These are phyloP conservation scores for Perilla frutescens DNA, from an alignment of 257 asterid species.

Conservation along the genomic window DNA sequence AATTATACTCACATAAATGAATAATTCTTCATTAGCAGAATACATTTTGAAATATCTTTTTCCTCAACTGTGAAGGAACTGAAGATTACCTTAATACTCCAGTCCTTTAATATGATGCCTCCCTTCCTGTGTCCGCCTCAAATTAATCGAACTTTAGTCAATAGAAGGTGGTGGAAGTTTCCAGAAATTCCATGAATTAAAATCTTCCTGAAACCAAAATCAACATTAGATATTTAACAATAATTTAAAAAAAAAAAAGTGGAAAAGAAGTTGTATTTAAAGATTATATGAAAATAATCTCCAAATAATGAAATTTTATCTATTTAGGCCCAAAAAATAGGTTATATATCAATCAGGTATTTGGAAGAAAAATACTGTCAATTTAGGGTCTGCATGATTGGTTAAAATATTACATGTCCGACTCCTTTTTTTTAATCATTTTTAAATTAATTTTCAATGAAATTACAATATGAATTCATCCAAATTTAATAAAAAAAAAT, in stretches of 20 bases:
- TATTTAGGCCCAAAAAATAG: neutral
- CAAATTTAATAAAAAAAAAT: neutral
- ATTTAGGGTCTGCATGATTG: too few species aligned
- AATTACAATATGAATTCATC: neutral
- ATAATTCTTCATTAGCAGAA: neutral
- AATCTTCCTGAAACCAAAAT: constrained; percentile 73
- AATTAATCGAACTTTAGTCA: constrained; percentile 37
- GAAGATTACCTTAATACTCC: constrained; percentile 40
- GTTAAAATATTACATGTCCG: too few species aligned
- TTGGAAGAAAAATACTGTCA: neutral
- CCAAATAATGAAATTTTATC: neutral
- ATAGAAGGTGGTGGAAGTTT: constrained; percentile 67
- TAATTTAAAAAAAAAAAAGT: neutral
- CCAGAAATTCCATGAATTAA: constrained; percentile 87
- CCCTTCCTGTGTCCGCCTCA: constrained; percentile 11
- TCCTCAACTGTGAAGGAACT: neutral
- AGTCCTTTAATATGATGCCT: constrained; percentile 20
- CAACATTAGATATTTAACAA: neutral
- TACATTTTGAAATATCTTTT: neutral
- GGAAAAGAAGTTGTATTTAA: neutral
- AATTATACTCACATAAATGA: too few species aligned
- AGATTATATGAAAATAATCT: neutral
- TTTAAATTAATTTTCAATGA: neutral
- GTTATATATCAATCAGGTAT: neutral
- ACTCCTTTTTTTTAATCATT: neutral